Evolutionary conservation across 257 asterid species (phyloP), one percentile per base, ranked within the genome.

Genomic region (Linaria vulgaris): DNA sequence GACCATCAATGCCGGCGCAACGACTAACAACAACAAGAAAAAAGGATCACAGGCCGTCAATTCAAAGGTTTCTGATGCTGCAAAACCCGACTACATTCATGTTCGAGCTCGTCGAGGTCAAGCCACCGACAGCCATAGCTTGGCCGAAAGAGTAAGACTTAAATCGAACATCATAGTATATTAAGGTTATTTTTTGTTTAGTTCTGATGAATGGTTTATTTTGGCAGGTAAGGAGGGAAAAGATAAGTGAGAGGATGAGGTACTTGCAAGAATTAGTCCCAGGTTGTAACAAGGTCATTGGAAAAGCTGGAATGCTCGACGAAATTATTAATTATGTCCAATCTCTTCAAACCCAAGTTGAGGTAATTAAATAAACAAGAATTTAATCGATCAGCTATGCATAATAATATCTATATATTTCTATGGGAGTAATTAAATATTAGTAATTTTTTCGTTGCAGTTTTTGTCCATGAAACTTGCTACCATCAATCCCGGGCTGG

Each of bases 51-150:
- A 72, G 1, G 72, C 76, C 55, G 85, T 63, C 49, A 76, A 75
- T 45, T 76, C 83, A 1, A 86, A 84, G 69, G 73, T 43, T n/a
- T 72, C 81, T 1, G 90, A 86, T 9, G 77, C 68, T 56, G 86
- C 86, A 12, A 91, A 81, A 75, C 79, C 76, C 1, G 96, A 91
- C 66, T 91, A 86, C 61, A 88, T 91, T 68, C 98, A 91, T 51
- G 98, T 91, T 59, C 80, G 98, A 61, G 98, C 98, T 1, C 95
- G 98, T 9, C 91, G 96, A 0, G 98, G 98, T 14, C 95, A 91
- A 69, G 98, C 98, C 72, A 91, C 98, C 14, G 98, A 91, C 69
- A 91, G 96, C 83, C 98, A 91, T 58, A 91, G 98, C 81, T 79
- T 91, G 72, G 98, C 96, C 12, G 98, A 91, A 82, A 83, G 98